Base-by-base conservation (phyloP, 2,329 filamentous ascomycete species). In the Fusarium nanum region DNA sequence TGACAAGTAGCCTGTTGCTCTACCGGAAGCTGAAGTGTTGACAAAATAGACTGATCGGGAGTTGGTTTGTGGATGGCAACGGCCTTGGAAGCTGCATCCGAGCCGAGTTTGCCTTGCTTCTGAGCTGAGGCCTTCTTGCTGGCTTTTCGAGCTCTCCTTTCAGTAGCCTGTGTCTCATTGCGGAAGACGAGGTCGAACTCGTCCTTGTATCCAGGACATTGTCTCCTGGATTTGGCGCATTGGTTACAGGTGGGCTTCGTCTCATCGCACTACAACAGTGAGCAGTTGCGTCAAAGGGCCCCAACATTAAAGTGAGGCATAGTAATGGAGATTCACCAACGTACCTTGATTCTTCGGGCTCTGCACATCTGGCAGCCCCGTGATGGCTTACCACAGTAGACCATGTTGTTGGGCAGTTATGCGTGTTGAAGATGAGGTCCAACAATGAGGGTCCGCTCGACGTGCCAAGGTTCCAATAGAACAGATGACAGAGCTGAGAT, bases 291-390 rank as follows among this genome's bases (percentile, higher is more conserved):
- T 61, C 22, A 49, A 41, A 14, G 20, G 22, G 23, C 53, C 28
- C 23, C 13, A 41, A 20, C 56, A 45, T 49, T 22, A 27, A 25
- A 27, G 23, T 23, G 44, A 30, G 23, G n/a, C 16, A 41, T 22
- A 32, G 22, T 22, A 56, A 57, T 30, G 30, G n/a, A 41, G 56
- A 12, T 32, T 34, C 45, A 30, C 25, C 47, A 52, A 71, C 83
- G 68, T 83, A 91, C 91, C 86, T 93, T 93, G 76, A 93, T 93
- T 73, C 91, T 86, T 70, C 91, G 85, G 37, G 86, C 91, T 77
- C 91, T 87, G 78, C 91, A 93, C 87, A 91, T 92, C 81, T 92
- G 90, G 75, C 91, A 93, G 73, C 90, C 91, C 80, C 84, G 82
- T 1, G 88, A 91, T 75, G 89, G 87, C 79, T 89, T 90, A 44